These are phyloP conservation scores for Leersia perrieri DNA, from an alignment of 176 grass and related monocot genomes.

Conservation along the genomic window DNA sequence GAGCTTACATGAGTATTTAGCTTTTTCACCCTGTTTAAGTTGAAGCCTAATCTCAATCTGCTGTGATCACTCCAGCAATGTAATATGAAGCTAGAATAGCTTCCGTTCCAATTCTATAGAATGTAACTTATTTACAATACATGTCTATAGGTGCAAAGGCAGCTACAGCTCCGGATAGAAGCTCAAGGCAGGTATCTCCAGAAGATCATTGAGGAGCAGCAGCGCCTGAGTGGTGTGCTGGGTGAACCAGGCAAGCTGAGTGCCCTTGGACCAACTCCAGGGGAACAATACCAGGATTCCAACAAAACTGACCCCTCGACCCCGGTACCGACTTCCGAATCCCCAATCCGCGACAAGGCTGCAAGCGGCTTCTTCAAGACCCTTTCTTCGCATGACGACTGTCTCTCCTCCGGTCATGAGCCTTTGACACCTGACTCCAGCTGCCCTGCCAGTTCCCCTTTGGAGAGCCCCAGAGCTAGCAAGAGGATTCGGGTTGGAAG, in stretches of 20 bases:
- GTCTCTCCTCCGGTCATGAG: conserved; percentile 21
- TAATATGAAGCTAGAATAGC: neutral
- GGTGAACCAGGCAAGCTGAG: conserved; percentile 25
- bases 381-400: conserved; percentile 20
- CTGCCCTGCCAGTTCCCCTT: conserved; percentile 18
- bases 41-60: neutral
- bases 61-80: neutral
- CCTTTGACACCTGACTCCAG: conserved; percentile 30
- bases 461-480: conserved; percentile 14
- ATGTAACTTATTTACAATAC: neutral
- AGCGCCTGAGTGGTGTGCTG: conserved; percentile 29
- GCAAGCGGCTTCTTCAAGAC: conserved; percentile 20
- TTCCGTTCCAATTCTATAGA: neutral
- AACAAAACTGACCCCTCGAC: conserved; percentile 34
- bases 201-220: conserved; percentile 47
- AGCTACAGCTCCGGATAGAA: conserved; percentile 55
- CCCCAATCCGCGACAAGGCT: conserved; percentile 7
- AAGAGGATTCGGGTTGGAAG: conserved; percentile 13
- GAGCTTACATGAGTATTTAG: neutral
- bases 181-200: conserved; percentile 47
- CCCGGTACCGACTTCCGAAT: conserved; percentile 31
- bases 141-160: conserved; percentile 38
- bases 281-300: neutral
- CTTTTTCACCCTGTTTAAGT: neutral
- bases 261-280: neutral